phyloP scores from a whole-genome alignment of 495 filamentous ascomycete genomes.

The Penicillium herquei region DNA sequence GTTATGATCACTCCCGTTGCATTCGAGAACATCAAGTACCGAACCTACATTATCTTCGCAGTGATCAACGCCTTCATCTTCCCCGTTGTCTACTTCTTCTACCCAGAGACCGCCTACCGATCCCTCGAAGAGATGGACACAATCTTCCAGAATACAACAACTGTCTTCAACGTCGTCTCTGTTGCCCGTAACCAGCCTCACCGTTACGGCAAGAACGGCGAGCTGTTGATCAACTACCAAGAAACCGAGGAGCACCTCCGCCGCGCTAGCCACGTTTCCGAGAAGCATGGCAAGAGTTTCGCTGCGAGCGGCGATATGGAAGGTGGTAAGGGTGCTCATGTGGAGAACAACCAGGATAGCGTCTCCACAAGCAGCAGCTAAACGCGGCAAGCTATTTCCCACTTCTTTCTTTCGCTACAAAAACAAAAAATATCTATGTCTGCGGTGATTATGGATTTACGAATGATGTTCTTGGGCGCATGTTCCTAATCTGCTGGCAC shows the following conservation, averaged over 20 bases:
- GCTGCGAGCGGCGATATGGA: conserved; percentile 20
- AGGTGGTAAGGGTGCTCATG: conserved; percentile 23
- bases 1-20: conserved; percentile 72
- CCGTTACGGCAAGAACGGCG: conserved; percentile 67
- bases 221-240: conserved; percentile 60
- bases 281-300: conserved; percentile 22
- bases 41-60: conserved; percentile 79
- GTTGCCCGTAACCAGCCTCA: conserved; percentile 57
- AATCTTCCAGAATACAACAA: conserved; percentile 62
- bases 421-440: background rate
- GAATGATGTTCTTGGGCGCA: background rate
- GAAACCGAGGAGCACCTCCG: conserved; percentile 45
- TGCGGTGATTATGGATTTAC: background rate
- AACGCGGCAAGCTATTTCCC: background rate
- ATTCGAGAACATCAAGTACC: conserved; percentile 64
- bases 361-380: conserved; percentile 4
- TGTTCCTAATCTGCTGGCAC: conserved; percentile 9
- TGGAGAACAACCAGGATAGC: conserved; percentile 17
- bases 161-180: conserved; percentile 54
- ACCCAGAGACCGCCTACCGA: conserved; percentile 71
- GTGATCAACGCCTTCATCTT: conserved; percentile 73
- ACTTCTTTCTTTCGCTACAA: background rate
- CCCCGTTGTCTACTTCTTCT: conserved; percentile 71
- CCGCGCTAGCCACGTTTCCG: conserved; percentile 26
- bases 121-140: conserved; percentile 72